Percentiles rank a stretch among this genome's conserved stretches.
These are phyloP conservation scores for Pseudodiploospora longispora DNA, from an alignment of 2,329 filamentous ascomycete species.

Conservation along the genomic window DNA sequence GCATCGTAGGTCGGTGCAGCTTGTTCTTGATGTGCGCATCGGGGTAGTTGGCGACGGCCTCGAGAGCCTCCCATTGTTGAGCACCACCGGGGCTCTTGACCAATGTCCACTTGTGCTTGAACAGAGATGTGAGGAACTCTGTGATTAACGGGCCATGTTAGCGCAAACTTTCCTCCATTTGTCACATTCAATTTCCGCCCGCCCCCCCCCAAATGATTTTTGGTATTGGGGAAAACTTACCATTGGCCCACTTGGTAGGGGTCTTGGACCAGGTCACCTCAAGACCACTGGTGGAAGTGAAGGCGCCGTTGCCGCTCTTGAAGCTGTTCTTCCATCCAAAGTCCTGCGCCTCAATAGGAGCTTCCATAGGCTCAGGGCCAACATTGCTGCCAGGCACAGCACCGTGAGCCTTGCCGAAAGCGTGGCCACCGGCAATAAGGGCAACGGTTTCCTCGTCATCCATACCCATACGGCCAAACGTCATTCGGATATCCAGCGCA, in stretches of 20 bases:
- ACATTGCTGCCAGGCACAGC: constrained; percentile 57
- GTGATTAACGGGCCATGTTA: constrained; percentile 40
- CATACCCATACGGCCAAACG: constrained; percentile 76
- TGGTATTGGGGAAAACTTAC: not conserved
- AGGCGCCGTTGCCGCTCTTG: constrained; percentile 57
- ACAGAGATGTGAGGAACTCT: constrained; percentile 66
- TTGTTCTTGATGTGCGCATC: constrained; percentile 60
- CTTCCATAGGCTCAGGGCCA: constrained; percentile 58
- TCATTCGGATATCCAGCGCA: constrained; percentile 63
- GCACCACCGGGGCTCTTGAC: constrained; percentile 67
- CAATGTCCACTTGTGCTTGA: constrained; percentile 70
- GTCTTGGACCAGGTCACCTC: constrained; percentile 75
- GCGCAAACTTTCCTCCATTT: not conserved
- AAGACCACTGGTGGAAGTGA: constrained; percentile 68
- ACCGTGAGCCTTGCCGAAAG: constrained; percentile 75
- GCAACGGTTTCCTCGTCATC: constrained; percentile 76
- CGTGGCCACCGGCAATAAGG: constrained; percentile 69
- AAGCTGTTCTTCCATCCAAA: constrained; percentile 64
- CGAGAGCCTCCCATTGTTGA: constrained; percentile 67
- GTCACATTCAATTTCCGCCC: no score
- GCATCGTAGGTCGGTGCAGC: constrained; percentile 66
- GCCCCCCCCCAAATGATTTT: no score
- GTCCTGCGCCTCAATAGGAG: constrained; percentile 57
- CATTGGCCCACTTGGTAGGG: constrained; percentile 45
- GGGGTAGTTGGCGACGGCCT: constrained; percentile 57